Base-by-base conservation (phyloP, 2,329 filamentous ascomycete species). In the Botrytis cinerea region DNA sequence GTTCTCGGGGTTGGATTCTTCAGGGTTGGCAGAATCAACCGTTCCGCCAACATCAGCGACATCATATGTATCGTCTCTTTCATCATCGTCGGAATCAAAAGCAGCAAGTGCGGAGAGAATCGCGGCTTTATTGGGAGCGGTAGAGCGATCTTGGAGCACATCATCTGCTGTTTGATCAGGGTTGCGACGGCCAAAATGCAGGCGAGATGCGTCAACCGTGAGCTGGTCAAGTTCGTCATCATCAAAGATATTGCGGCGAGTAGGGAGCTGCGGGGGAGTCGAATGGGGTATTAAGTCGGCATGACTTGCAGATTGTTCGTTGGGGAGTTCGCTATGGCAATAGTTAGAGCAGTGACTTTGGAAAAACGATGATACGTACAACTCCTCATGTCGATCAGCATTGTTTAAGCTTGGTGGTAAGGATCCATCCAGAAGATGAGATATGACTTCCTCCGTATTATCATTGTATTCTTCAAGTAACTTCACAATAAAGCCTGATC, bases 51-150 rank as follows among this genome's bases (percentile, higher is more conserved):
- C 94, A 80, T 98, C 96, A 68, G 90, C 93, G 2, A 91, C 90
- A 79, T 99, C 96, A 80, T 99, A 99, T 0, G 95, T 98, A 81
- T 99, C 96, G 81, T 99, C 96, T 51, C 94, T 89, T 83, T 99
- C 96, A 81, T 99, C 96, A 77, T 98, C 96, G 78, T 98, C 95
- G 0, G 91, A 92, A 83, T 98, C 95, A 77, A 98, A 98, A 0
- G 92, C 88, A 25, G 94, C 93, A 3, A 98, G 88, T 0, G 95
- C 95, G 4, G 95, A 93, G 38, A 97, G 84, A 78, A 98, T 97
- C 18, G 94, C 92, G 0, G 94, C 93, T 83, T 97, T 97, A 78
- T 91, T 90, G 2, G 91, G 89, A 5, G 91, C 89, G 1, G 84
- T 84, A 32, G 88, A 86, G 69, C 88, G 88, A 79, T 94, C 90